Percentiles rank a stretch among this genome's conserved stretches.
Evolutionary conservation across 1,284 basidiomycete genomes (phyloP).

Genomic region (Tilletia walkeri): DNA sequence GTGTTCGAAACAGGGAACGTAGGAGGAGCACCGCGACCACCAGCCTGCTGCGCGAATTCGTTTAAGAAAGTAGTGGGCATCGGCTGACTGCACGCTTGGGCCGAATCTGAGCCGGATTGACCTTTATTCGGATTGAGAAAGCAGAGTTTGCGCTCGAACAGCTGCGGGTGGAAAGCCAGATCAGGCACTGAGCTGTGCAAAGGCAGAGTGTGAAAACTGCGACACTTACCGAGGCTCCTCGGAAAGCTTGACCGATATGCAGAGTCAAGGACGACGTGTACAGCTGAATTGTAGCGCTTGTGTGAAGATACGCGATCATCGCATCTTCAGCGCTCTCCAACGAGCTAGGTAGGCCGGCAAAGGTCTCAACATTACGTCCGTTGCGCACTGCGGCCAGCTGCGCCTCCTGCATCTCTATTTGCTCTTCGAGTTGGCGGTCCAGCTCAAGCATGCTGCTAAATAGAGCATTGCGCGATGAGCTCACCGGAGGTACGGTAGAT

Average conservation of each 20-base stretch:
- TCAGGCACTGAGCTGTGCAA: background rate
- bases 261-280: slow-evolving; percentile 48
- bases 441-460: slow-evolving; percentile 43
- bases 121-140: slow-evolving; percentile 49
- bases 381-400: background rate
- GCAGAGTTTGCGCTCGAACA: slow-evolving; percentile 51
- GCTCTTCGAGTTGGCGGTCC: slow-evolving; percentile 40
- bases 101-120: slow-evolving; percentile 29
- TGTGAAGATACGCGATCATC: slow-evolving; percentile 38
- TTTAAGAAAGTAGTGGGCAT: slow-evolving; percentile 34
- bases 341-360: slow-evolving; percentile 3
- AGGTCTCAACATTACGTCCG: background rate
- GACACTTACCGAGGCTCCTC: slow-evolving; percentile 34
- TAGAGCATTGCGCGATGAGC: background rate
- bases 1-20: slow-evolving; percentile 9
- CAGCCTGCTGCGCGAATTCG: slow-evolving; percentile 14
- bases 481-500: slow-evolving; percentile 33
- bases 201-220: background rate
- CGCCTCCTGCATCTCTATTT: slow-evolving; percentile 36
- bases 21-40: background rate
- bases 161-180: background rate
- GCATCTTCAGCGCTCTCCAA: slow-evolving; percentile 36
- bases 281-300: slow-evolving; percentile 43
- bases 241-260: slow-evolving; percentile 49
- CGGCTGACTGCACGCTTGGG: slow-evolving; percentile 39